Conservation (phyloP, 257 asterid genomes). For the Eucommia ulmoides region DNA sequence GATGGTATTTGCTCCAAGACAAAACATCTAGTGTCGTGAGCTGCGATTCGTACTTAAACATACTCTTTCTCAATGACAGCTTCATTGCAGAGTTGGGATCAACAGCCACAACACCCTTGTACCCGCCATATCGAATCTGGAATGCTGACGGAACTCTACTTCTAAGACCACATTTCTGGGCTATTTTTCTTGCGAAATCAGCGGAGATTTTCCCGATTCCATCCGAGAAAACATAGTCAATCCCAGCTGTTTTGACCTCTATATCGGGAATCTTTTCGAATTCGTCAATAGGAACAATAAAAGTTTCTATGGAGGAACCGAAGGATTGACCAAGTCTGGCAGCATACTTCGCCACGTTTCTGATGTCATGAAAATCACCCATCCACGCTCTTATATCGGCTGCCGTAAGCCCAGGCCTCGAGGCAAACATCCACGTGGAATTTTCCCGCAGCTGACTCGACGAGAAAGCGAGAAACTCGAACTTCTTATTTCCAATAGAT, state of each 20-base stretch:
- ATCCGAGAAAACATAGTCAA: no score
- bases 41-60: constrained; percentile 62
- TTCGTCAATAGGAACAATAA: constrained; percentile 35
- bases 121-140: no score
- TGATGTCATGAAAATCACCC: constrained; percentile 56
- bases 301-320: constrained; percentile 84
- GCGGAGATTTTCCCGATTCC: constrained; percentile 63
- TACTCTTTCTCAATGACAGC: no score
- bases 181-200: constrained; percentile 68
- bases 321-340: constrained; percentile 96
- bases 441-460: constrained; percentile 81
- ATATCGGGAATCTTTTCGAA: constrained; percentile 39
- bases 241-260: no score
- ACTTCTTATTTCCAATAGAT: constrained; percentile 56
- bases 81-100: constrained; percentile 41
- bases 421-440: constrained; percentile 95
- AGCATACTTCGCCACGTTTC: no score
- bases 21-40: constrained; percentile 79
- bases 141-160: constrained; percentile 64
- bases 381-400: constrained; percentile 48
- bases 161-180: constrained; percentile 45
- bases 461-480: no score
- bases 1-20: constrained; percentile 81
- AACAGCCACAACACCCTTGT: constrained; percentile 84
- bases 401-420: constrained; percentile 23